Evolutionary conservation across 257 asterid genomes (phyloP).

Genomic region (Linaria vulgaris): DNA sequence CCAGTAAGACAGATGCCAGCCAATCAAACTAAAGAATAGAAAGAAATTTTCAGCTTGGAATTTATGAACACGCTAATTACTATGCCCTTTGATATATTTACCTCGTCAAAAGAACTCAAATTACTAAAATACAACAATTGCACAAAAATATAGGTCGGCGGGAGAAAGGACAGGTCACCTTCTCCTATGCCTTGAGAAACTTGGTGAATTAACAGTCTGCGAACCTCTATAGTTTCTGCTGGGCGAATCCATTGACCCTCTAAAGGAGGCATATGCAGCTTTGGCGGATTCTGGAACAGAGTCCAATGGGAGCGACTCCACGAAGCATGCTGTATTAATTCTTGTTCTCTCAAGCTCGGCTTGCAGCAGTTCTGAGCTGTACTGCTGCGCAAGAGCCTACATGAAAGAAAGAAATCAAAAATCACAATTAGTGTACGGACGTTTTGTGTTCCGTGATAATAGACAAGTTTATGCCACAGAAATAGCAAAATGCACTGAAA

Average conservation of each 20-base stretch:
- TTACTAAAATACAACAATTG: slow-evolving; percentile 43
- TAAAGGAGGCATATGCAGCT: slow-evolving; percentile 94
- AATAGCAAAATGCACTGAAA: too few relatives aligned
- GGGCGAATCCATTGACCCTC: slow-evolving; percentile 78
- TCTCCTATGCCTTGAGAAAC: slow-evolving; percentile 85
- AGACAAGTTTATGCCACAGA: too few relatives aligned
- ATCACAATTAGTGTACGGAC: background rate
- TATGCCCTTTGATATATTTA: slow-evolving; percentile 3
- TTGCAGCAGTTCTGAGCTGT: slow-evolving; percentile 81
- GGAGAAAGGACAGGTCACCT: slow-evolving; percentile 40
- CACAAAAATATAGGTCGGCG: slow-evolving; percentile 26
- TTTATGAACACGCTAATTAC: slow-evolving; percentile 21
- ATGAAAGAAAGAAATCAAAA: slow-evolving; percentile 9
- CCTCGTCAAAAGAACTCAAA: slow-evolving; percentile 20
- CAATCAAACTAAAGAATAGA: slow-evolving; percentile 7
- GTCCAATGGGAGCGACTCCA: slow-evolving; percentile 76
- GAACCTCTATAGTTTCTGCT: slow-evolving; percentile 57
- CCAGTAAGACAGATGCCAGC: background rate
- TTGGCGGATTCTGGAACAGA: slow-evolving; percentile 93
- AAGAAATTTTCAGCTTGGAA: slow-evolving; percentile 10
- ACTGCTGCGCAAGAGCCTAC: slow-evolving; percentile 96
- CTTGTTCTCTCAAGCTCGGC: slow-evolving; percentile 90
- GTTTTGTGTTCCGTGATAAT: too few relatives aligned
- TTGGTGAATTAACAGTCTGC: slow-evolving; percentile 54
- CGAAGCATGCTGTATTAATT: slow-evolving; percentile 92